Conservation (phyloP, 768 basidiomycete genomes). For the Rhizopogon salebrosus region DNA sequence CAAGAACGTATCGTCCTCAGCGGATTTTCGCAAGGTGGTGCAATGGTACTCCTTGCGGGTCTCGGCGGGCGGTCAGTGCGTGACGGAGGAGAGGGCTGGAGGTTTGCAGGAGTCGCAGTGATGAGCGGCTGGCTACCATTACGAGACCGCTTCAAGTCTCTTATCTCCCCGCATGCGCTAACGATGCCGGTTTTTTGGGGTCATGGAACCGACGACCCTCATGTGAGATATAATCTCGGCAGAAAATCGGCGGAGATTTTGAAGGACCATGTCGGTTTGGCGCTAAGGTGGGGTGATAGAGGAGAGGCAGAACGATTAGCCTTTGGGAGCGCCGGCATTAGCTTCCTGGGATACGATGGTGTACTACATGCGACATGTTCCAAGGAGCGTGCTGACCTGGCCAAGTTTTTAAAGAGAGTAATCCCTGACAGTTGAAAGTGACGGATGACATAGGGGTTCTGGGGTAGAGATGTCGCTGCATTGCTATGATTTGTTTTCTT, state of each 20-base stretch:
- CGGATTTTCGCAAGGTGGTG: conserved; percentile 85
- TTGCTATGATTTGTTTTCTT: background rate
- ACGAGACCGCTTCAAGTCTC: conserved; percentile 57
- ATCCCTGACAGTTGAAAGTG: conserved; percentile 31
- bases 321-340: conserved; percentile 39
- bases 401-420: conserved; percentile 61
- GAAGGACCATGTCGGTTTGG: conserved; percentile 46
- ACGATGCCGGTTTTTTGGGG: conserved; percentile 82
- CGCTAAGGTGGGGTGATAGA: background rate
- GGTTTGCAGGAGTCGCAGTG: conserved; percentile 65
- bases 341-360: conserved; percentile 63
- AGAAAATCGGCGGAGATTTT: conserved; percentile 54
- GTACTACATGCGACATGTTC: conserved; percentile 62
- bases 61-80: conserved; percentile 31
- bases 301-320: background rate
- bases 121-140: conserved; percentile 83
- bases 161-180: conserved; percentile 51
- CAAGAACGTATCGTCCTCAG: conserved; percentile 74
- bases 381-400: conserved; percentile 67
- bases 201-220: conserved; percentile 71
- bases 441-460: background rate
- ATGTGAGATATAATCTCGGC: conserved; percentile 58
- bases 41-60: conserved; percentile 73
- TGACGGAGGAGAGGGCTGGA: conserved; percentile 38
- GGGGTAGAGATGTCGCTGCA: background rate